Evolutionary conservation across 768 basidiomycete species (phyloP).

Genomic region (Mycena amicta): DNA sequence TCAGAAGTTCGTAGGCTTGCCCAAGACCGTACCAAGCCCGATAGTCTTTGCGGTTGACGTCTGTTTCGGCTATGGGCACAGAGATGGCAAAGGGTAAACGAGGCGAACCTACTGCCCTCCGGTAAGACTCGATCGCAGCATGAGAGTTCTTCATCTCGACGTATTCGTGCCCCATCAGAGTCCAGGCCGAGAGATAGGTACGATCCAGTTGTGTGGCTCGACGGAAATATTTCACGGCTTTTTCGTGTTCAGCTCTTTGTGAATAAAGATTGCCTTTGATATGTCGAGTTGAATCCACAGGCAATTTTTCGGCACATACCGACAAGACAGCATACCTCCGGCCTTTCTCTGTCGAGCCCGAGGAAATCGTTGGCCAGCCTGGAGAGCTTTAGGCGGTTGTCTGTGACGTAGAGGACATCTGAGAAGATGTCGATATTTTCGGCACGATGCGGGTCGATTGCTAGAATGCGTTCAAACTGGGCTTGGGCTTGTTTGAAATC

Average conservation of each 20-base stretch:
- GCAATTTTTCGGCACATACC: too few species aligned
- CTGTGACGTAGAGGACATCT: slow-evolving; percentile 95
- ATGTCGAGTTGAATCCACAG: not conserved
- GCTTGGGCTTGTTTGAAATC: slow-evolving; percentile 86
- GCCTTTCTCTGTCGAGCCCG: slow-evolving; percentile 86
- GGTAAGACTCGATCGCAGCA: slow-evolving; percentile 97
- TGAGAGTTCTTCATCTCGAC: slow-evolving; percentile 99
- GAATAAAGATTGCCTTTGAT: slow-evolving; percentile 94
- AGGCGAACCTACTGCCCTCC: slow-evolving; percentile 88
- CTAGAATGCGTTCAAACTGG: slow-evolving; percentile 83
- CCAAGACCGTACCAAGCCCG: slow-evolving; percentile 98
- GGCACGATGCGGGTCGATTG: slow-evolving; percentile 82
- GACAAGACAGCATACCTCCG: slow-evolving; percentile 94
- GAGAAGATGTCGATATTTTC: slow-evolving; percentile 97
- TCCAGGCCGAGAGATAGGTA: slow-evolving; percentile 97
- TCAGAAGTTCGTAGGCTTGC: slow-evolving; percentile 94
- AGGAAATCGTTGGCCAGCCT: slow-evolving; percentile 91
- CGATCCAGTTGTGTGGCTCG: slow-evolving; percentile 94
- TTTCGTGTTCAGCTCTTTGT: slow-evolving; percentile 89
- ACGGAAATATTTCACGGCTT: slow-evolving; percentile 93
- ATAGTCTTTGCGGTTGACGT: slow-evolving; percentile 96
- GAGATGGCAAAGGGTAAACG: not conserved
- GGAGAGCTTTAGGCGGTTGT: slow-evolving; percentile 85
- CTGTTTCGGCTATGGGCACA: slow-evolving; percentile 43
- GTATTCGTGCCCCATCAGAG: slow-evolving; percentile 98